These are phyloP conservation scores for Aspergillus saccharolyticus DNA, from an alignment of 495 filamentous ascomycete genomes.

Conservation along the genomic window DNA sequence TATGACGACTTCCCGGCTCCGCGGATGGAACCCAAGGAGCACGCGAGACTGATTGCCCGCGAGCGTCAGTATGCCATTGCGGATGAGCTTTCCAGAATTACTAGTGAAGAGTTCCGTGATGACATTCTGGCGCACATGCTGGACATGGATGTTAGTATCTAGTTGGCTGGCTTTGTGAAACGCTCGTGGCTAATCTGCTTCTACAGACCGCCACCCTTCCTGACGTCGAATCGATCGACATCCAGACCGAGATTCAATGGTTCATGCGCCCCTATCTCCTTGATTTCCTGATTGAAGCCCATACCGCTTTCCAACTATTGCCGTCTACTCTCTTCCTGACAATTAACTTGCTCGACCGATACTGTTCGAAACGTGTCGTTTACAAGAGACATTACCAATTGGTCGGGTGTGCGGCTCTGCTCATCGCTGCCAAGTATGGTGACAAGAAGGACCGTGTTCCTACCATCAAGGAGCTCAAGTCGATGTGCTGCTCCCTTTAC, in stretches of 20 bases:
- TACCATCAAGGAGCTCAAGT: slow-evolving; percentile 90
- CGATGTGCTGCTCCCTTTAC: slow-evolving; percentile 98
- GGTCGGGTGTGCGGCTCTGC: slow-evolving; percentile 90
- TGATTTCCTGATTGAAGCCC: slow-evolving; percentile 97
- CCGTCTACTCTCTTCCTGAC: slow-evolving; percentile 94
- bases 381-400: slow-evolving; percentile 99
- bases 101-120: slow-evolving; percentile 83
- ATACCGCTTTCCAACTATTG: slow-evolving; percentile 86
- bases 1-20: slow-evolving; percentile 54
- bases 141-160: slow-evolving; percentile 78
- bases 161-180: neutral
- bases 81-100: slow-evolving; percentile 75
- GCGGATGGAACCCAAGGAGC: slow-evolving; percentile 52
- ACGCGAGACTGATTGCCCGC: slow-evolving; percentile 65
- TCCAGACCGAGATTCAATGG: slow-evolving; percentile 99
- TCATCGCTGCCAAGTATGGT: slow-evolving; percentile 98
- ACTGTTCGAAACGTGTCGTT: slow-evolving; percentile 96
- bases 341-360: slow-evolving; percentile 93
- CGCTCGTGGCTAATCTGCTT: slow-evolving; percentile 23
- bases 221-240: slow-evolving; percentile 95
- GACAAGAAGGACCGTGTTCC: slow-evolving; percentile 97
- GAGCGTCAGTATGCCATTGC: slow-evolving; percentile 79
- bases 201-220: slow-evolving; percentile 81
- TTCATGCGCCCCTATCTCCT: slow-evolving; percentile 98
- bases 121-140: slow-evolving; percentile 91